A percentile compares a stretch with the other conserved stretches of the same genome.
Evolutionary conservation across 2,329 filamentous ascomycete species (phyloP).

Genomic region (Trichoderma harzianum): DNA sequence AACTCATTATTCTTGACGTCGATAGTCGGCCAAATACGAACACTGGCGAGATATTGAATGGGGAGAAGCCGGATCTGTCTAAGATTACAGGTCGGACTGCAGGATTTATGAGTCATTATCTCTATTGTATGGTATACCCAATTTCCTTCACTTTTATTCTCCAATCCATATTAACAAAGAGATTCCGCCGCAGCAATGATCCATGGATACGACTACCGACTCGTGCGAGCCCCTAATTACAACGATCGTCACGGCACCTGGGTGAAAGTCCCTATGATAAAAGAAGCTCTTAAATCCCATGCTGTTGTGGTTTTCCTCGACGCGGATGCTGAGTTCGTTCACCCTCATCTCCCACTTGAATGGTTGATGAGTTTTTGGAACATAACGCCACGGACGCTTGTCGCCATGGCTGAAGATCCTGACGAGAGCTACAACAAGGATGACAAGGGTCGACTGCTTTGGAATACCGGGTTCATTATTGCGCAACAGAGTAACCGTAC

Average conservation of each 20-base stretch:
- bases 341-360: conserved; percentile 44
- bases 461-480: neutral
- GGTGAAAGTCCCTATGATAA: conserved; percentile 41
- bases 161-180: neutral
- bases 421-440: conserved; percentile 38
- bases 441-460: conserved; percentile 11
- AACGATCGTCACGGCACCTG: conserved; percentile 43
- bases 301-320: conserved; percentile 44
- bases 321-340: conserved; percentile 40
- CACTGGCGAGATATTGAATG: neutral
- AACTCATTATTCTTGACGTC: neutral
- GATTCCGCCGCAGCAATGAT: conserved; percentile 30
- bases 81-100: neutral
- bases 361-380: conserved; percentile 48
- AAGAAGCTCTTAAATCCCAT: conserved; percentile 38
- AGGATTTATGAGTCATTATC: neutral
- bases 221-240: conserved; percentile 41
- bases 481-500: neutral
- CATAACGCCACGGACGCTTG: conserved; percentile 35
- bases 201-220: conserved; percentile 49
- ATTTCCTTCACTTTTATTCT: neutral
- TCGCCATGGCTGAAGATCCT: conserved; percentile 46
- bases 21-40: neutral
- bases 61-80: neutral
- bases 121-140: neutral